These are phyloP conservation scores for Pythium myriotylum DNA, from an alignment of 352 stramenopile genomes.

Conservation along the genomic window DNA sequence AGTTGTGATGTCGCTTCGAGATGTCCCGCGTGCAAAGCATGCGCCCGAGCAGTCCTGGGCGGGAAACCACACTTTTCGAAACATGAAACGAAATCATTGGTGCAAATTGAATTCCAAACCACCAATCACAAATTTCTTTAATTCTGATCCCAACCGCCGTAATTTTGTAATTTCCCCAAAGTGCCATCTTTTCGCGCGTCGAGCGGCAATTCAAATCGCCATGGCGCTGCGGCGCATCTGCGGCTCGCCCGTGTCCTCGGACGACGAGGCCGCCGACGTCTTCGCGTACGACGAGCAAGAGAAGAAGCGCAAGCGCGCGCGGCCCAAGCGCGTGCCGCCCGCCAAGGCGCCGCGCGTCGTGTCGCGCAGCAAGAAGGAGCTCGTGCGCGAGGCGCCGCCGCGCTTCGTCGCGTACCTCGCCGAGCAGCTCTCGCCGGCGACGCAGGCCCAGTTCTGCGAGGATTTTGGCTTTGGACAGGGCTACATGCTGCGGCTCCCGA, in stretches of 20 bases:
- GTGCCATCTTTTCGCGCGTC: too few relatives aligned
- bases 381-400: slow-evolving; percentile 45
- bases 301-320: not conserved
- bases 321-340: not conserved
- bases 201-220: too few relatives aligned
- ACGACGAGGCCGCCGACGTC: slow-evolving; percentile 11
- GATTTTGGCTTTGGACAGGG: slow-evolving; percentile 64
- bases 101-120: too few relatives aligned
- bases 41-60: too few relatives aligned
- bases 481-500: slow-evolving; percentile 55
- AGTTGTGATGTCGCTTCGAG: not conserved
- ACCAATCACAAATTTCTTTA: too few relatives aligned
- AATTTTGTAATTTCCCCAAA: too few relatives aligned
- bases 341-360: slow-evolving; percentile 6
- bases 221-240: too few relatives aligned
- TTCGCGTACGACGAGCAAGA: slow-evolving; percentile 14
- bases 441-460: slow-evolving; percentile 47
- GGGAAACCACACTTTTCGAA: too few relatives aligned
- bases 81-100: too few relatives aligned
- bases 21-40: too few relatives aligned
- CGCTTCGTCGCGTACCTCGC: slow-evolving; percentile 61
- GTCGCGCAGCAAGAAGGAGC: slow-evolving; percentile 46
- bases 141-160: too few relatives aligned
- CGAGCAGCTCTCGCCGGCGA: slow-evolving; percentile 45
- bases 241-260: slow-evolving; percentile 15